A percentile compares a stretch with the other conserved stretches of the same genome.
phyloP scores from a whole-genome alignment of 2,329 filamentous ascomycete genomes.

The Cryphonectria nitschkei region DNA sequence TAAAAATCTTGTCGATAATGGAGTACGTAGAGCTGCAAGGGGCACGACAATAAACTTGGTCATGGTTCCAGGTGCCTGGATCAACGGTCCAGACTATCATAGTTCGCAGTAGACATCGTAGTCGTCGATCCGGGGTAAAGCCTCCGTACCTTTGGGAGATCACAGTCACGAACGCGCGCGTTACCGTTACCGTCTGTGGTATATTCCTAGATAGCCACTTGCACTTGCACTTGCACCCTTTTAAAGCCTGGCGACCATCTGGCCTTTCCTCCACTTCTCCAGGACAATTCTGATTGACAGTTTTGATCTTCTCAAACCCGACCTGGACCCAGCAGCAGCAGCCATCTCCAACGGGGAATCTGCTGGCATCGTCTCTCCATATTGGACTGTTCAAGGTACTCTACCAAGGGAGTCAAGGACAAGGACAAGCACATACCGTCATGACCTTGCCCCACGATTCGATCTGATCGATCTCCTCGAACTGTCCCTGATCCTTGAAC shows the following conservation, averaged over 20 bases:
- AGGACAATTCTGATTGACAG: too few relatives aligned
- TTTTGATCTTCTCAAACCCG: neutral
- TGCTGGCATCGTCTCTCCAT: neutral
- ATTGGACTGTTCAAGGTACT: neutral
- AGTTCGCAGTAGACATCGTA: neutral
- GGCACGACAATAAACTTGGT: neutral
- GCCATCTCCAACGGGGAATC: neutral
- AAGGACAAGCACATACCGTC: neutral
- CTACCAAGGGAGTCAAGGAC: neutral
- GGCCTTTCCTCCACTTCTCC: neutral
- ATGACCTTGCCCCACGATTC: conserved; percentile 3
- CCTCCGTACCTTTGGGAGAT: neutral
- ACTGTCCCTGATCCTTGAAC: conserved; percentile 3
- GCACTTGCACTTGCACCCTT: neutral
- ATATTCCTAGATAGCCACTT: neutral
- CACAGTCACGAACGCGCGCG: neutral
- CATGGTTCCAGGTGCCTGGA: neutral
- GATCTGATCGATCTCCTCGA: neutral
- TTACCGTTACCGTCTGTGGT: neutral
- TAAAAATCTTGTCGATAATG: too few relatives aligned
- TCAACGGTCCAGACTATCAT: neutral
- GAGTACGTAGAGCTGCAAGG: neutral
- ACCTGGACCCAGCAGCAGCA: neutral
- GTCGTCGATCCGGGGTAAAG: conserved; percentile 1
- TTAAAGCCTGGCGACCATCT: too few relatives aligned